phyloP scores from a whole-genome alignment of 768 basidiomycete species.

The Crucibulum laeve region DNA sequence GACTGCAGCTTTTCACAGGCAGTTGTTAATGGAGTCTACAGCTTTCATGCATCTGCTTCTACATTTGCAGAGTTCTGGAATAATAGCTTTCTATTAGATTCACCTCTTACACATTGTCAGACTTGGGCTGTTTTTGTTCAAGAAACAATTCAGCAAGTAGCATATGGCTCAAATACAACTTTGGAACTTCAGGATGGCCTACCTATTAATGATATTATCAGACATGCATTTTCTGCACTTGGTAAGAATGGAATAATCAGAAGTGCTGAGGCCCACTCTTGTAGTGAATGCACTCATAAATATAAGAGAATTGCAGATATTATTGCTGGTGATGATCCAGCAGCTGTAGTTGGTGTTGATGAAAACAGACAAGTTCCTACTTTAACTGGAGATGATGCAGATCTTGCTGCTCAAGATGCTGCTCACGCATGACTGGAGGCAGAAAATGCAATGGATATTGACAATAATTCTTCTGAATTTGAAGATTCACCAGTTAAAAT shows the following conservation, averaged over 20 bases:
- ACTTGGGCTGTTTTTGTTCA: not conserved
- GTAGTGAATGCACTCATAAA: not conserved
- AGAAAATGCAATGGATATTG: too few species aligned
- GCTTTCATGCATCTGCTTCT: too few species aligned
- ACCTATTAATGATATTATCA: not conserved
- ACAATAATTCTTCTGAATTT: too few species aligned
- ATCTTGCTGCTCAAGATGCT: too few species aligned
- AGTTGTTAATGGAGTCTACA: not conserved
- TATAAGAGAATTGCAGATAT: not conserved
- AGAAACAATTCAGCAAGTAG: not conserved
- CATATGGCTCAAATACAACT: not conserved
- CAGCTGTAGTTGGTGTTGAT: too few species aligned
- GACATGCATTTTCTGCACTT: not conserved
- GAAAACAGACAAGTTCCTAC: too few species aligned
- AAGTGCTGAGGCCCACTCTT: not conserved
- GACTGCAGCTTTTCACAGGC: not conserved
- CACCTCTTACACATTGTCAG: not conserved
- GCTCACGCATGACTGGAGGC: too few species aligned
- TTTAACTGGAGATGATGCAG: too few species aligned
- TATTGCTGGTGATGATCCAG: too few species aligned
- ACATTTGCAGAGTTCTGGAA: too few species aligned
- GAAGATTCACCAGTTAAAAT: too few species aligned
- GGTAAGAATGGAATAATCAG: not conserved
- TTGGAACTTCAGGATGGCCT: not conserved
- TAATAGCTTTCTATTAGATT: too few species aligned